Evolutionary conservation across 306 rosid species (phyloP).

Genomic region (Boehmeria nivea): DNA sequence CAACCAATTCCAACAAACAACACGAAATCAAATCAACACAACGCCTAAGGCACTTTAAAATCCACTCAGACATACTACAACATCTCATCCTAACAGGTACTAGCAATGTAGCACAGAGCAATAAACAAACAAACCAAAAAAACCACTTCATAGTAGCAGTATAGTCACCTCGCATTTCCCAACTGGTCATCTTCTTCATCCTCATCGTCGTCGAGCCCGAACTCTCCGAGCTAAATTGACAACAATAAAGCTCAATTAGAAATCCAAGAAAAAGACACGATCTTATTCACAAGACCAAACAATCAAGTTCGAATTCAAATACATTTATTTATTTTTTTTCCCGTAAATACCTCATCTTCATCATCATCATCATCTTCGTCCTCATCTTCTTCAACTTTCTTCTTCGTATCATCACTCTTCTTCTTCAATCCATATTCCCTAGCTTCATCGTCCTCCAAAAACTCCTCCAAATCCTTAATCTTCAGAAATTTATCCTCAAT

Average conservation of each 20-base stretch:
- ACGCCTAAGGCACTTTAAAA: neutral
- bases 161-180: constrained; percentile 47
- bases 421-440: constrained; percentile 42
- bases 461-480: constrained; percentile 60
- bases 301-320: neutral
- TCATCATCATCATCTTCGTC: constrained; percentile 42
- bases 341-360: constrained; percentile 10
- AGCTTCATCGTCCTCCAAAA: constrained; percentile 57
- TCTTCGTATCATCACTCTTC: constrained; percentile 15
- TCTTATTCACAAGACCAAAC: neutral
- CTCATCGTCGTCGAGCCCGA: constrained; percentile 40
- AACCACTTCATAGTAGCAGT: too few relatives aligned
- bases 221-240: constrained; percentile 42
- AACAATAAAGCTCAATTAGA: constrained; percentile 11
- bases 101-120: neutral
- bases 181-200: constrained; percentile 42
- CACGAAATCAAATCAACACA: constrained; percentile 2
- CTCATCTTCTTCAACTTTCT: constrained; percentile 24
- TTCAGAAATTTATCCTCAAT: constrained; percentile 73
- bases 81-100: too few relatives aligned
- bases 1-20: too few relatives aligned
- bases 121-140: neutral
- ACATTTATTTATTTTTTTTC: too few relatives aligned
- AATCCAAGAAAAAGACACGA: constrained; percentile 2
- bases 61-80: neutral